Conservation (phyloP, 768 basidiomycete genomes). For the Mycena rosella region DNA sequence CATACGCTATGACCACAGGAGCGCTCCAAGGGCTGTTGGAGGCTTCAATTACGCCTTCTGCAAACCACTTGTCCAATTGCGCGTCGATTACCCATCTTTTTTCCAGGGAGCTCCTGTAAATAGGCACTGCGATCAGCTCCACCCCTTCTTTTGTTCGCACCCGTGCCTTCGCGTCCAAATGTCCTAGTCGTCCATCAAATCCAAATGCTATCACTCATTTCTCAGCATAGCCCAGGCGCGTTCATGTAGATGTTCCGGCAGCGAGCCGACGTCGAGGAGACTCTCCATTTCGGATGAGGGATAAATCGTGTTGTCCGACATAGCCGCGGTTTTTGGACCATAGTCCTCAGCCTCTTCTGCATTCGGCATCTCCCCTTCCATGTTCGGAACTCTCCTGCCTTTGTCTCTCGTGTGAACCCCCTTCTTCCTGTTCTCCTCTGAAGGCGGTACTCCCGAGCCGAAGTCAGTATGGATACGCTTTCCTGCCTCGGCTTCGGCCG, state of each 20-base stretch:
- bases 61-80: conserved; percentile 16
- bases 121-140: too few species aligned
- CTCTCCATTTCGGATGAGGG: neutral
- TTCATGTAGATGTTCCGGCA: neutral
- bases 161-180: neutral
- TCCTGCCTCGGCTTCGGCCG: too few species aligned
- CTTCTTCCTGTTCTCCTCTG: too few species aligned
- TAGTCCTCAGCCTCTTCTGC: neutral
- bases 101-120: too few species aligned
- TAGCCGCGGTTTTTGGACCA: conserved; percentile 8
- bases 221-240: conserved; percentile 8
- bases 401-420: too few species aligned
- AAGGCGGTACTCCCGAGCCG: too few species aligned
- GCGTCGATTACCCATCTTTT: neutral
- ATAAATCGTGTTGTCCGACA: neutral
- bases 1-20: conserved; percentile 5
- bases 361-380: too few species aligned
- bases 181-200: conserved; percentile 2
- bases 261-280: conserved; percentile 3
- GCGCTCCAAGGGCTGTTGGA: conserved; percentile 21
- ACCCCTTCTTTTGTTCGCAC: neutral
- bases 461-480: too few species aligned
- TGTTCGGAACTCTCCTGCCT: too few species aligned
- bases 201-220: neutral
- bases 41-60: conserved; percentile 6